phyloP scores from a whole-genome alignment of 441 rosid genomes.

The Syzygium syzygioides region DNA sequence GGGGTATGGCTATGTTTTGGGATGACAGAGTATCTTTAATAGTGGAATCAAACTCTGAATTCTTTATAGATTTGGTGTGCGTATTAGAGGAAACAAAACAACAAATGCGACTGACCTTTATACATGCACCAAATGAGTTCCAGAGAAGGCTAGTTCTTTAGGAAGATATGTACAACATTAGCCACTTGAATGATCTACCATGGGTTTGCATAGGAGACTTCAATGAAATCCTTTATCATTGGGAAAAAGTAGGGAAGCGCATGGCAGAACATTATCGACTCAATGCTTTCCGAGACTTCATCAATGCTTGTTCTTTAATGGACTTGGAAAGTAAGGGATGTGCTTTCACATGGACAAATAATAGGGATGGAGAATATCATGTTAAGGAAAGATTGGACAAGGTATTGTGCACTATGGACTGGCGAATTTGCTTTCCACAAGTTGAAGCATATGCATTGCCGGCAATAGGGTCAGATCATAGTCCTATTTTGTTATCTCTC shows the following conservation, averaged over 20 bases:
- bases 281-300: accelerated
- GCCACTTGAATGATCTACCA: neutral
- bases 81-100: no score
- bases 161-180: no score
- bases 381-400: neutral
- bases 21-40: no score
- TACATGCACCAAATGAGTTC: no score
- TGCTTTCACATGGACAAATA: neutral
- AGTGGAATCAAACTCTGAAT: no score
- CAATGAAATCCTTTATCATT: neutral
- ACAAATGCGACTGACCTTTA: no score
- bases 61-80: no score
- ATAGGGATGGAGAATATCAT: neutral
- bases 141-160: no score
- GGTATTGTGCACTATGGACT: neutral
- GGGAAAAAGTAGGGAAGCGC: neutral
- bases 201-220: neutral
- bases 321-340: neutral
- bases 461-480: neutral
- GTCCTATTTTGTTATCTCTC: neutral
- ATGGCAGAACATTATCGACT: neutral
- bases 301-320: neutral
- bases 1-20: no score
- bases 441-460: neutral
- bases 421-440: neutral